phyloP scores from a whole-genome alignment of 2,329 filamentous ascomycete species.

The Fusarium sp. region DNA sequence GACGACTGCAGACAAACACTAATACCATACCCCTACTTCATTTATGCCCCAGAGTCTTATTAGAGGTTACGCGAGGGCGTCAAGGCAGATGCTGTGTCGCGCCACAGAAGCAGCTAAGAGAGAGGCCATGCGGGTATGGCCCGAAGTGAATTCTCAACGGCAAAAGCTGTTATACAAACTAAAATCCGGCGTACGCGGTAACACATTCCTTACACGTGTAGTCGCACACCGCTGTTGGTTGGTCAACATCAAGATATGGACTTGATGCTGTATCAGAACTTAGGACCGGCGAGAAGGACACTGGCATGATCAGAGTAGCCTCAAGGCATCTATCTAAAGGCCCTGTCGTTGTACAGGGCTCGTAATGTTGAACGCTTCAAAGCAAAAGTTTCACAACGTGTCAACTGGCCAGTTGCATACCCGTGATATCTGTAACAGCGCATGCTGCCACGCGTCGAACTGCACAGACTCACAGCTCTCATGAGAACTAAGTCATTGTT shows the following conservation, averaged over 20 bases:
- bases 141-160: not conserved
- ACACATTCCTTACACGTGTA: not conserved
- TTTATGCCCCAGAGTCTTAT: not conserved
- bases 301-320: not conserved
- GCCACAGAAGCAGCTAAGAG: not conserved
- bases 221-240: not conserved
- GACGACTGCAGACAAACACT: not conserved
- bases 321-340: not conserved
- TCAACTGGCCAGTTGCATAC: slow-evolving; percentile 20
- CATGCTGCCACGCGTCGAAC: slow-evolving; percentile 14
- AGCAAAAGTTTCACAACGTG: slow-evolving; percentile 11
- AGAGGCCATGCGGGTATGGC: not conserved
- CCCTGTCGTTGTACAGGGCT: slow-evolving; percentile 4
- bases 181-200: too few species aligned
- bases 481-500: not conserved
- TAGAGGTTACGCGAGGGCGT: not conserved
- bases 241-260: not conserved
- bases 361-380: slow-evolving; percentile 1
- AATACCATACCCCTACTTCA: not conserved
- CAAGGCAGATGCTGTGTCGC: not conserved
- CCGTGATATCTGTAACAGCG: slow-evolving; percentile 14
- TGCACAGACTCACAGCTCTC: not conserved
- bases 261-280: not conserved
- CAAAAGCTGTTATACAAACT: not conserved
- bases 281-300: not conserved